Base-by-base conservation (phyloP, 208 protist genomes). In the Trypanosoma mega region DNA sequence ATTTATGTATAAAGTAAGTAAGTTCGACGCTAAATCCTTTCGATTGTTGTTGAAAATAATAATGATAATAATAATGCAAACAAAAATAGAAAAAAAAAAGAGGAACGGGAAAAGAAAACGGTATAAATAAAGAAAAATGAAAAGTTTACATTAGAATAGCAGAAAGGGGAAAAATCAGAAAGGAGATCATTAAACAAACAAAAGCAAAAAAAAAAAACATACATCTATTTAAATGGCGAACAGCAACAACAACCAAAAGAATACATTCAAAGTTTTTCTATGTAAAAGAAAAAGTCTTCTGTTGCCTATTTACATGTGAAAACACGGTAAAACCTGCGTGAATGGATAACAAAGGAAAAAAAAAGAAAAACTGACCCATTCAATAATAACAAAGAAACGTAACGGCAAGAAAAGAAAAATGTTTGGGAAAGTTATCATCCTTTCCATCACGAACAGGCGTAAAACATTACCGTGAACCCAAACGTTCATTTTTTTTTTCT, bases 261-360 rank as follows among this genome's bases (percentile, higher is more conserved):
- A n/a, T n/a, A n/a, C n/a, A n/a, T n/a, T n/a, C n/a, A n/a, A n/a
- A n/a, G n/a, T n/a, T 26, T 30, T 14, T 39, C 30, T 16, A 39
- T 37, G 4, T 30, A 20, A 30, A 18, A 47, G 36, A 33, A 62
- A 30, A 62, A 47, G 56, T 39, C 36, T 6, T 52, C 56, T 46
- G 20, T 45, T 54, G 29, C 34, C 45, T 37, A 54, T 51, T 24
- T 43, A 64, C 18, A 48, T 33, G 47, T 50, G 14, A 27, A 16
- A 5, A 37, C n/a, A 45, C 6, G 29, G 16, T 44, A 53, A 8
- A 45, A 39, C 33, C 18, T 12, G 39, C 12, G 53, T 29, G 34
- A 24, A 29, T 61, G 8, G 29, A 50, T 50, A 57, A 58, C 23
- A 48, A 59, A 61, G 52, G 53, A 39, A 55, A 48, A 62, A 21